phyloP scores from a whole-genome alignment of 371 early-diverging fungal species.

The Haplosporangium sp. region DNA sequence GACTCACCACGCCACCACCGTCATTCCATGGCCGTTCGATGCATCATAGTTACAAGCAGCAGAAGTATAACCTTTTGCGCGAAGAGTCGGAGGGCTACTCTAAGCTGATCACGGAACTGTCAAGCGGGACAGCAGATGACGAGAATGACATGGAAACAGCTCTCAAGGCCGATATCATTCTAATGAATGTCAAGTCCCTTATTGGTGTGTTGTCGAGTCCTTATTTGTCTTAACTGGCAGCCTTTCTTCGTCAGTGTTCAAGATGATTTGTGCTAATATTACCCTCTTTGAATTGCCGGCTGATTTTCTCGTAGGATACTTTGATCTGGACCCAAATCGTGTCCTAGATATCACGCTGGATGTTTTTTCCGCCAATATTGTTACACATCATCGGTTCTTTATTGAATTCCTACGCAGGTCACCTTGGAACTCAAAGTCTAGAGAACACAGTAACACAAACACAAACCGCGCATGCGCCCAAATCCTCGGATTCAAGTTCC shows the following conservation, averaged over 20 bases:
- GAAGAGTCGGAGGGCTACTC: constrained; percentile 93
- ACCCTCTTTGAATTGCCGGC: background rate
- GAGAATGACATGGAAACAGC: constrained; percentile 13
- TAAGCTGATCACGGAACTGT: constrained; percentile 78
- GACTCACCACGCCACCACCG: background rate
- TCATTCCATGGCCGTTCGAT: background rate
- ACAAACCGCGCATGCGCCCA: constrained; percentile 69
- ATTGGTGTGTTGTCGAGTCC: constrained; percentile 17
- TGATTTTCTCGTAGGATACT: constrained; percentile 63
- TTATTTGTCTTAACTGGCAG: background rate
- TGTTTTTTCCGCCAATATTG: constrained; percentile 78
- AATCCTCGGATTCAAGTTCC: constrained; percentile 89
- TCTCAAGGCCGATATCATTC: constrained; percentile 14
- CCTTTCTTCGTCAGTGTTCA: background rate
- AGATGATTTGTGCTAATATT: background rate
- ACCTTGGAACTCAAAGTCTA: constrained; percentile 67
- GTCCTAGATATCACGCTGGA: constrained; percentile 89
- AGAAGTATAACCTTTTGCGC: constrained; percentile 89
- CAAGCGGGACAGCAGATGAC: constrained; percentile 41
- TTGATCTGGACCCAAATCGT: constrained; percentile 91
- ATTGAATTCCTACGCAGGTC: constrained; percentile 76
- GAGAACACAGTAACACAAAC: constrained; percentile 9
- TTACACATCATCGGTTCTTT: constrained; percentile 82
- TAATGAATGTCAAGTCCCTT: constrained; percentile 31
- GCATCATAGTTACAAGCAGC: constrained; percentile 79